phyloP scores from a whole-genome alignment of 2,329 filamentous ascomycete species.

The Beauveria sp. region DNA sequence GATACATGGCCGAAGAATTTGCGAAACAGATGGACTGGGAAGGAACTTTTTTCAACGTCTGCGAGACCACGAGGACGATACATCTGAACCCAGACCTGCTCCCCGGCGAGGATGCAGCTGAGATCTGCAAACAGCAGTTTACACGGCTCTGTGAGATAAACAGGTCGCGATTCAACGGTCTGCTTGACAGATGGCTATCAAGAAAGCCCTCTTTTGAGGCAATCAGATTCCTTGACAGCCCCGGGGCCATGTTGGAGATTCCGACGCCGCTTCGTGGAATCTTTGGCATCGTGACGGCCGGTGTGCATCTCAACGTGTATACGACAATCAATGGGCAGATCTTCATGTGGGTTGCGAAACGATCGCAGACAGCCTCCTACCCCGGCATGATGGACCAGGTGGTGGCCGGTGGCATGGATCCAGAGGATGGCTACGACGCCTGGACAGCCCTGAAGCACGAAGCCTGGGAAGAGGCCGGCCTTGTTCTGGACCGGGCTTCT shows the following conservation, averaged over 20 bases:
- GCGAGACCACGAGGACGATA: constrained; percentile 13
- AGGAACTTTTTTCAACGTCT: constrained; percentile 13
- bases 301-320: constrained; percentile 31
- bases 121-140: constrained; percentile 18
- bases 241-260: constrained; percentile 19
- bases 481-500: constrained; percentile 9
- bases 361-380: constrained; percentile 24
- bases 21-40: constrained; percentile 17
- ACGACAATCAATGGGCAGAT: not conserved
- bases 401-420: constrained; percentile 29
- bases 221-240: constrained; percentile 19
- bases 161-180: constrained; percentile 18
- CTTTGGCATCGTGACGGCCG: constrained; percentile 28
- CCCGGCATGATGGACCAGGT: constrained; percentile 29
- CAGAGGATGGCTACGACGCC: constrained; percentile 20
- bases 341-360: constrained; percentile 24
- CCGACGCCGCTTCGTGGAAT: constrained; percentile 26
- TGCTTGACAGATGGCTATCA: constrained; percentile 21
- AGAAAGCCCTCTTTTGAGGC: constrained; percentile 18
- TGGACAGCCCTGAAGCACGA: constrained; percentile 24
- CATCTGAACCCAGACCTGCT: constrained; percentile 16
- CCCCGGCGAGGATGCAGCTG: constrained; percentile 11
- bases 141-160: constrained; percentile 21
- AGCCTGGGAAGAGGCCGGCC: constrained; percentile 26
- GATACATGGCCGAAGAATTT: constrained; percentile 20